A percentile compares a stretch with the other conserved stretches of the same genome.
Conservation (phyloP, 225 moss, liverwort and hornwort species). For the Lunularia cruciata region DNA sequence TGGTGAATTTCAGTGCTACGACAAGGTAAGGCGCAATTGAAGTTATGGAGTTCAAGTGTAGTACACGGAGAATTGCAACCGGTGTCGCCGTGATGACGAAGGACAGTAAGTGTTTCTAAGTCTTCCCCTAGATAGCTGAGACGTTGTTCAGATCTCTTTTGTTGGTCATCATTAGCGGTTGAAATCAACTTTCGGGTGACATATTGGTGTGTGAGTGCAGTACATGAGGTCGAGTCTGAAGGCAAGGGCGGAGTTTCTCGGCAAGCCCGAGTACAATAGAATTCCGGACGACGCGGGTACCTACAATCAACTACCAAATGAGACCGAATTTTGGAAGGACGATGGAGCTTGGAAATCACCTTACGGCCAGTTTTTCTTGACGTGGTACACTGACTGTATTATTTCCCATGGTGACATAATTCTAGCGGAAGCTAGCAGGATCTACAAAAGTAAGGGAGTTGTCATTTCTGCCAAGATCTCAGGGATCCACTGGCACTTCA, state of each 20-base stretch:
- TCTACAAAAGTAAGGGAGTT: slow-evolving; percentile 15
- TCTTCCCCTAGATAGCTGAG: no score
- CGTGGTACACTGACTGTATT: slow-evolving; percentile 60
- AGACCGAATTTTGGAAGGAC: slow-evolving; percentile 49
- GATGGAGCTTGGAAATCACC: slow-evolving; percentile 34
- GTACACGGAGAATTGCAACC: no score
- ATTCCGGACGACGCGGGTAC: slow-evolving; percentile 57
- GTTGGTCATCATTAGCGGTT: no score
- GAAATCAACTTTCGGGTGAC: no score
- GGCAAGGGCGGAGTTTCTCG: slow-evolving; percentile 35
- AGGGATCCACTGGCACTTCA: slow-evolving; percentile 77
- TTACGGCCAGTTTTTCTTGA: slow-evolving; percentile 56
- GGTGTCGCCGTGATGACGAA: no score
- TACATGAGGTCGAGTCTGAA: slow-evolving; percentile 52
- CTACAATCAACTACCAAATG: slow-evolving; percentile 55
- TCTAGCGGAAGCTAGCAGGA: slow-evolving; percentile 38
- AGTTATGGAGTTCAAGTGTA: no score
- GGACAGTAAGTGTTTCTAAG: no score
- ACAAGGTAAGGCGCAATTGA: slow-evolving; percentile 30
- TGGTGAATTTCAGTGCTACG: slow-evolving; percentile 68
- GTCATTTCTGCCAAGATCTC: slow-evolving; percentile 41
- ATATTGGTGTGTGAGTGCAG: no score
- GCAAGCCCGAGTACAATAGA: slow-evolving; percentile 33
- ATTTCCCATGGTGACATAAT: slow-evolving; percentile 61
- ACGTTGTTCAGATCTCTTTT: no score